These are phyloP conservation scores for Irpex lacteus DNA, from an alignment of 1,284 basidiomycete species.

Conservation along the genomic window DNA sequence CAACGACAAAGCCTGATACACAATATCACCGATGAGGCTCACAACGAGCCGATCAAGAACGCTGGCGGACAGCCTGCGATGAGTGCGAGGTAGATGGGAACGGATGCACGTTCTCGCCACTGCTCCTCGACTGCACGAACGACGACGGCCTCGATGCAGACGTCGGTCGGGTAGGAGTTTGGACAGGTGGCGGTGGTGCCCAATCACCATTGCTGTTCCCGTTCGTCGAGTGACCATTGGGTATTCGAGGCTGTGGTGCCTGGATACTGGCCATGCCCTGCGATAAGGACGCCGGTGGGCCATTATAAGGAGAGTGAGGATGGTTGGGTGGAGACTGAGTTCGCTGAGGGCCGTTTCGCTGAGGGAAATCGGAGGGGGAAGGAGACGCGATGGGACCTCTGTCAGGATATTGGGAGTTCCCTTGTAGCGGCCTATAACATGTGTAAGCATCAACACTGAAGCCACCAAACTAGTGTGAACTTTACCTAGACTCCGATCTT, in stretches of 20 bases:
- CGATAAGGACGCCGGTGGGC: conserved; percentile 36
- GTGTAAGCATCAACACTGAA: background rate
- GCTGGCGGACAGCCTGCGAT: conserved; percentile 47
- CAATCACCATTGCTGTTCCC: conserved; percentile 56
- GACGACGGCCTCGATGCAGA: conserved; percentile 53
- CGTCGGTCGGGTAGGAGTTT: conserved; percentile 36
- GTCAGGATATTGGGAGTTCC: conserved; percentile 33
- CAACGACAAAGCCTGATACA: conserved; percentile 19
- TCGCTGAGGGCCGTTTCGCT: conserved; percentile 40
- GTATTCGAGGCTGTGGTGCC: conserved; percentile 35
- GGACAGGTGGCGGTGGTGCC: conserved; percentile 36
- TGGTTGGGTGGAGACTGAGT: conserved; percentile 41
- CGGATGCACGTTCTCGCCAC: conserved; percentile 43
- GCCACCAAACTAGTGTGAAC: background rate
- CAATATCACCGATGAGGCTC: conserved; percentile 13
- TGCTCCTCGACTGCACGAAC: conserved; percentile 46
- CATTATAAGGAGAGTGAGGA: conserved; percentile 43
- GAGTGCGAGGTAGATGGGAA: conserved; percentile 43
- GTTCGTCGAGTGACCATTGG: conserved; percentile 36
- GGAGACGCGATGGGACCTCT: conserved; percentile 32
- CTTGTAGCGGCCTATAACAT: conserved; percentile 10
- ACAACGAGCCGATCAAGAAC: conserved; percentile 30
- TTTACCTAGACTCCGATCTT: conserved; percentile 27
- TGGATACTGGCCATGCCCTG: conserved; percentile 42
- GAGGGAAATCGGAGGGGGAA: conserved; percentile 33